A percentile compares a stretch with the other conserved stretches of the same genome.
phyloP scores from a whole-genome alignment of 257 asterid genomes.

The Gentiana dahurica region DNA sequence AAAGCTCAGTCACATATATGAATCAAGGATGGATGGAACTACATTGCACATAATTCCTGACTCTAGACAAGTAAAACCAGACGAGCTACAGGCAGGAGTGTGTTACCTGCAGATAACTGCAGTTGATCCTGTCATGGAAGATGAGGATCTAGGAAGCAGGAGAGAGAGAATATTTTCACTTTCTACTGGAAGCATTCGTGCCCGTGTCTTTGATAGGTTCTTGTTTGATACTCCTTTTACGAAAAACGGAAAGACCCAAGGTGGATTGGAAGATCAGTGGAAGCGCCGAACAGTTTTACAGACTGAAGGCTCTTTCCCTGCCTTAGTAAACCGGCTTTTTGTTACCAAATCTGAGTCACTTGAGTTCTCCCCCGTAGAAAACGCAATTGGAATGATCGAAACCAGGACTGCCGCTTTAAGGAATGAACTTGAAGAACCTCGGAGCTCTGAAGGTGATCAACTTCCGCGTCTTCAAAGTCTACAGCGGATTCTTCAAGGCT shows the following conservation, averaged over 20 bases:
- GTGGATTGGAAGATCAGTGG: constrained; percentile 99
- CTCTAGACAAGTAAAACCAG: constrained; percentile 92
- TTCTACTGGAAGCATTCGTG: constrained; percentile 82
- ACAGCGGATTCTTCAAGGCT: constrained; percentile 98
- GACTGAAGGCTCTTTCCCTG: constrained; percentile 97
- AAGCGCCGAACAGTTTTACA: constrained; percentile 85
- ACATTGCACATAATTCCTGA: constrained; percentile 93
- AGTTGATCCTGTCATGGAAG: constrained; percentile 97
- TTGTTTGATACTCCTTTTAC: constrained; percentile 97
- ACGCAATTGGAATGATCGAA: constrained; percentile 98
- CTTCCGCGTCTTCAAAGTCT: constrained; percentile 96
- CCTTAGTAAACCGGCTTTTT: constrained; percentile 75
- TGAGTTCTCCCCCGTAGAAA: constrained; percentile 98
- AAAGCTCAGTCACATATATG: constrained; percentile 96
- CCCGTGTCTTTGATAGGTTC: constrained; percentile 93
- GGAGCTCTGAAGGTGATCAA: constrained; percentile 98
- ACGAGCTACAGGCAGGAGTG: constrained; percentile 80
- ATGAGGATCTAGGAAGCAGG: constrained; percentile 97
- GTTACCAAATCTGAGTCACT: constrained; percentile 82
- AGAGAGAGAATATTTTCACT: constrained; percentile 89
- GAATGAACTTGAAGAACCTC: constrained; percentile 96
- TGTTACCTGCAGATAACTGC: constrained; percentile 99
- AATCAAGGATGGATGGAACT: constrained; percentile 81
- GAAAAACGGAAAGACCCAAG: constrained; percentile 94
- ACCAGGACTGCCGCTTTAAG: constrained; percentile 93